Evolutionary conservation across 371 early-diverging fungal genomes (phyloP), one percentile per base, ranked within the genome.

Genomic region (Circinella umbellata): DNA sequence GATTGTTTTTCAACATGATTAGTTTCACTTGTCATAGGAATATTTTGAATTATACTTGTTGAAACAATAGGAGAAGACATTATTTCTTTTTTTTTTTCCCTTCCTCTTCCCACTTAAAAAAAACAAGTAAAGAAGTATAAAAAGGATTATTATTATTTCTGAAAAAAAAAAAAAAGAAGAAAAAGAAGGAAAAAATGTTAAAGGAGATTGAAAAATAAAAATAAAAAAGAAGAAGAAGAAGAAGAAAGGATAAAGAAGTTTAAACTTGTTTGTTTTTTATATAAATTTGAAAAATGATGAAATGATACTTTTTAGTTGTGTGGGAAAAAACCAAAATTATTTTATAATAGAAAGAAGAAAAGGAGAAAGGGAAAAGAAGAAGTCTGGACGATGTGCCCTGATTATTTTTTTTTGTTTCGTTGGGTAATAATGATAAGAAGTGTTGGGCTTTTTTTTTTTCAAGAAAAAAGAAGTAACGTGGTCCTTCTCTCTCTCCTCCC

Each of bases 301-400:
- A 11, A 42, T 42, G 42, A 27, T 27, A 27, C 27, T 27, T 27
- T 27, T 27, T 27, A 27, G 42, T 6, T 49, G 39, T 63, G 64
- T 63, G 64, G 64, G 64, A 49, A 63, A 63, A 63, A 63, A 37
- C 4, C 17, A 61, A 15, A 11, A 34, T n/a, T 5, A 34, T 9
- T 35, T 15, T 37, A 15, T 14, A 63, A 63, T n/a, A 47, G n/a
- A 15, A 63, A 63, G 15, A 36, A 63, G 64, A 63, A n/a, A 47
- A 63, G 39, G 39, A 61, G 39, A 53, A 53, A 53, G 53, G 15
- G 3, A 53, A 15, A 53, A 48, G 17, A 48, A 17, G 17, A 51
- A 18, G 14, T 51, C 51, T 14, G 18, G 51, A 51, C 51, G 51
- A 51, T 18, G 2, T 13, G 42, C 42, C 42, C 53, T 53, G 61